Evolutionary conservation across 1,284 basidiomycete genomes (phyloP).

Genomic region (Cryptococcus neoformans): DNA sequence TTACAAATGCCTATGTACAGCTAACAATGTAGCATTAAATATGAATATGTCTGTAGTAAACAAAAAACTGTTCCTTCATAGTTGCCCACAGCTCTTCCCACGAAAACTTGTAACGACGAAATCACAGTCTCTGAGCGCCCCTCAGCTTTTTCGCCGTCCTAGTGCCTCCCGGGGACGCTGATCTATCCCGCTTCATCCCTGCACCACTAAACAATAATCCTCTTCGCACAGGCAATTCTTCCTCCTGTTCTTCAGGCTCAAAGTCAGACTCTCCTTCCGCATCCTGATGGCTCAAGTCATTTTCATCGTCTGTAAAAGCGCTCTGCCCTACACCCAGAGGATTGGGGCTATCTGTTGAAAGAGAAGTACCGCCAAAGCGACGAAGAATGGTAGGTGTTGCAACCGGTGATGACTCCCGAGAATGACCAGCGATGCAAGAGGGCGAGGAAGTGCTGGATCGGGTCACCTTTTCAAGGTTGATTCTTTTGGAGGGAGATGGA

Average conservation of each 20-base stretch:
- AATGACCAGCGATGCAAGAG: background rate
- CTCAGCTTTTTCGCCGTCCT: slow-evolving; percentile 4
- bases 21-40: too few relatives aligned
- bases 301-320: slow-evolving; percentile 16
- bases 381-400: slow-evolving; percentile 7
- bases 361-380: slow-evolving; percentile 3
- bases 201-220: slow-evolving; percentile 23
- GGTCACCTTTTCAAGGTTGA: slow-evolving; percentile 3
- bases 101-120: too few relatives aligned
- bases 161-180: background rate
- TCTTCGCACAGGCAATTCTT: slow-evolving; percentile 22
- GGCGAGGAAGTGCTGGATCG: slow-evolving; percentile 5
- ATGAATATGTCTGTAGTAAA: too few relatives aligned
- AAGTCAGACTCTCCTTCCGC: slow-evolving; percentile 1
- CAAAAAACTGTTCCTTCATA: too few relatives aligned
- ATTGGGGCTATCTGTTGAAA: background rate
- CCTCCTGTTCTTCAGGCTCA: slow-evolving; percentile 8
- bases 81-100: too few relatives aligned
- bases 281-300: slow-evolving; percentile 6
- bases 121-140: slow-evolving; percentile 6
- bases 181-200: slow-evolving; percentile 8
- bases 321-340: slow-evolving; percentile 1
- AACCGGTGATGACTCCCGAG: slow-evolving; percentile 14
- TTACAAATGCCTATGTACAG: too few relatives aligned
- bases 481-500: slow-evolving; percentile 6